Base-by-base conservation (phyloP, 2,329 filamentous ascomycete species). In the Davidsoniella neocaledoniae region DNA sequence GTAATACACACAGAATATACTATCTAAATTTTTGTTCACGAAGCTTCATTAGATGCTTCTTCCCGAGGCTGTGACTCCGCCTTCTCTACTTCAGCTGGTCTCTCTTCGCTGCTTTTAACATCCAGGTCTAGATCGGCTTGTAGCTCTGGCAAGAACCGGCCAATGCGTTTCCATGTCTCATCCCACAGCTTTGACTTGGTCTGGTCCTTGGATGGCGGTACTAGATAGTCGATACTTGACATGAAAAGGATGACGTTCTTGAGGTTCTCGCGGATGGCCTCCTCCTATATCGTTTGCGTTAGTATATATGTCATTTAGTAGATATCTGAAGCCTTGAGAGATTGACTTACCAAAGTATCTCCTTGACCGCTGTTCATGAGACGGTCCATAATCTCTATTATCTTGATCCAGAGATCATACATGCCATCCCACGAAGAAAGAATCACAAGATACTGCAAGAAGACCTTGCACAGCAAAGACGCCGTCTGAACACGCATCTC, bases 181-280 rank as follows among this genome's bases (percentile, higher is more conserved):
- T 63, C 67, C 76, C 70, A 81, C 16, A 79, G 66, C 58, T 69
- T 70, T 61, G 71, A 71, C 57, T 74, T 73, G 4, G 66, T 67
- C 1, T 69, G 60, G 54, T 80, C 72, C 57, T 72, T 64, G 55
- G 65, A 70, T 10, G 85, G 85, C 1, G 84, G 75, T 0, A 86
- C 79, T 4, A 98, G 74, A 58, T 85, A 88, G 36, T 84, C 88
- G 46, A 83, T 88, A 61, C 81, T 91, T 5, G 84, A 80, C 87
- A 98, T 94, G 58, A 98, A 91, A 8, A 98, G 72, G 21, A 96
- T 70, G 48, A 96, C 87, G 56, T 98, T 98, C 67, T 98, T 98
- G 52, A 98, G 69, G 56, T 86, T 91, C 64, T 98, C 91, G 0
- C 86, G 84, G 2, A 96, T 87, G 10, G 91, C 90, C 68, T 98